These are phyloP conservation scores for Discostella pseudostelligera DNA, from an alignment of 108 stramenopile genomes.

Conservation along the genomic window DNA sequence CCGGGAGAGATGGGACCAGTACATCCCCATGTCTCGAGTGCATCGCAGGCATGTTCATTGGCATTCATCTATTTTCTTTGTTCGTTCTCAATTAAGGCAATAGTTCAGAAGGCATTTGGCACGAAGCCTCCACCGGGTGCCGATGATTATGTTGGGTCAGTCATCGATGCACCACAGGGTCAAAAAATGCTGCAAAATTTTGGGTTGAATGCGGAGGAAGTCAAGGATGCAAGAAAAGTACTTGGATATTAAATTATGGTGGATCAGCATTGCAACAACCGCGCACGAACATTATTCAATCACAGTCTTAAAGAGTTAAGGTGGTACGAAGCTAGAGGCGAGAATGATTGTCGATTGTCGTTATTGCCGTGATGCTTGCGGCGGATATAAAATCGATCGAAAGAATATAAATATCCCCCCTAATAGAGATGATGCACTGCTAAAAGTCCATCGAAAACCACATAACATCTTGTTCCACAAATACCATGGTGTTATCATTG, in stretches of 20 bases:
- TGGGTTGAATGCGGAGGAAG: slow-evolving; percentile 37
- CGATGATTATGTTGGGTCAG: slow-evolving; percentile 54
- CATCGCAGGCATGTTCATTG: slow-evolving; percentile 65
- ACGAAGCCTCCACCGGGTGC: slow-evolving; percentile 65
- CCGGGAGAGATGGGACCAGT: slow-evolving; percentile 14
- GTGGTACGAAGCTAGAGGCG: not conserved
- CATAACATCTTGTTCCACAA: slow-evolving; percentile 2
- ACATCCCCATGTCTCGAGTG: slow-evolving; percentile 32
- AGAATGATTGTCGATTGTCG: not conserved
- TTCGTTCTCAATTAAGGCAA: slow-evolving; percentile 64
- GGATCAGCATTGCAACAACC: not conserved
- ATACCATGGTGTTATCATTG: slow-evolving; percentile 15
- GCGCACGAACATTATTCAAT: too few relatives aligned
- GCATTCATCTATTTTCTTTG: slow-evolving; percentile 72
- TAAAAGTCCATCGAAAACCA: slow-evolving; percentile 14
- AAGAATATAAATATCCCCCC: slow-evolving; percentile 29
- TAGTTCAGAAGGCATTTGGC: slow-evolving; percentile 56
- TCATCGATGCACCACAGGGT: slow-evolving; percentile 52
- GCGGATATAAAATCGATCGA: slow-evolving; percentile 30
- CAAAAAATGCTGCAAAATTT: slow-evolving; percentile 43
- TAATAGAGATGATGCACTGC: slow-evolving; percentile 12
- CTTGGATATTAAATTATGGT: slow-evolving; percentile 9
- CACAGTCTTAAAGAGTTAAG: too few relatives aligned
- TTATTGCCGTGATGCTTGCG: not conserved
- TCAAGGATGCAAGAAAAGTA: slow-evolving; percentile 27